These are phyloP conservation scores for Phoma sp. DNA, from an alignment of 2,329 filamentous ascomycete genomes.

Conservation along the genomic window DNA sequence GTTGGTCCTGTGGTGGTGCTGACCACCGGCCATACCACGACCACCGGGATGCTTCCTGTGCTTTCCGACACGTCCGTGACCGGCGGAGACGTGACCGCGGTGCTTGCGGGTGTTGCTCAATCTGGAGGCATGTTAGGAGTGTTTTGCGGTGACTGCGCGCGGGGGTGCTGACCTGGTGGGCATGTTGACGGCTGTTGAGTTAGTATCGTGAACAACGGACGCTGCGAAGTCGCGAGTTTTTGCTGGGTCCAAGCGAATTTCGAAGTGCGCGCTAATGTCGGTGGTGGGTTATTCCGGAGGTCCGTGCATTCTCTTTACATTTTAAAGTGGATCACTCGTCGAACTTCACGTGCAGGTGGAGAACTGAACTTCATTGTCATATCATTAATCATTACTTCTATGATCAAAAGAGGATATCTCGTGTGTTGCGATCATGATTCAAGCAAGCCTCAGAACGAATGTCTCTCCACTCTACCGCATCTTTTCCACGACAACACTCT, in stretches of 20 bases:
- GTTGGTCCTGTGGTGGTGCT: slow-evolving; percentile 98
- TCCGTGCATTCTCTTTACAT: too few relatives aligned
- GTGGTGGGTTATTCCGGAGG: background rate
- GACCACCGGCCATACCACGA: slow-evolving; percentile 90
- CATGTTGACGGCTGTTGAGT: slow-evolving; percentile 43
- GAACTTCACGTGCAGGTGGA: slow-evolving; percentile 2
- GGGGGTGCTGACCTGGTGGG: slow-evolving; percentile 34
- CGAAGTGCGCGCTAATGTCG: slow-evolving; percentile 6
- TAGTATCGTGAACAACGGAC: slow-evolving; percentile 31
- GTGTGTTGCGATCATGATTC: background rate
- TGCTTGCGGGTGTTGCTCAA: slow-evolving; percentile 47
- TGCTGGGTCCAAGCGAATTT: slow-evolving; percentile 9
- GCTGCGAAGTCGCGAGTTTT: slow-evolving; percentile 13
- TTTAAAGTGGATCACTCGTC: background rate
- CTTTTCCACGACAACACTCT: background rate
- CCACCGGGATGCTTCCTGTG: slow-evolving; percentile 87
- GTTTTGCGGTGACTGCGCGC: background rate
- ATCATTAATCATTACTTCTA: background rate
- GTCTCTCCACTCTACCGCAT: background rate
- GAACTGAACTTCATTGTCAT: background rate
- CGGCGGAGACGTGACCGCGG: slow-evolving; percentile 97
- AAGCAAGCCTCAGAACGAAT: background rate
- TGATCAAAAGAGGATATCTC: slow-evolving; percentile 1
- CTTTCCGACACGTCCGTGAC: slow-evolving; percentile 98
- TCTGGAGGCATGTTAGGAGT: slow-evolving; percentile 18